A percentile compares a stretch with the other conserved stretches of the same genome.
phyloP scores from a whole-genome alignment of 331 rosid genomes.

The Rhamnella rubrinervis region DNA sequence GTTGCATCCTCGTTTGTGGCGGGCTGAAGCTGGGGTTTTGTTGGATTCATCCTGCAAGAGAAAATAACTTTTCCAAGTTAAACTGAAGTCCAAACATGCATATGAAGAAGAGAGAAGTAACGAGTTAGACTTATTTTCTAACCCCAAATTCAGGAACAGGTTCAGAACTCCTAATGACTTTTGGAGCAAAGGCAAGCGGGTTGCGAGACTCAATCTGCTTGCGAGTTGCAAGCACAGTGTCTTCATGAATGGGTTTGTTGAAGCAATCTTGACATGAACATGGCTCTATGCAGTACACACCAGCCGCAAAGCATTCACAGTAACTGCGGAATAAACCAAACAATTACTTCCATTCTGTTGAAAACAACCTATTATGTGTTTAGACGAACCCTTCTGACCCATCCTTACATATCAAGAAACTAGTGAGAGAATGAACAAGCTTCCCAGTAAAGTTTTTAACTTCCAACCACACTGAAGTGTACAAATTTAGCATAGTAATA shows the following conservation, averaged over 20 bases:
- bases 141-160: slow-evolving; percentile 70
- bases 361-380: neutral
- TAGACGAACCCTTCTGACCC: neutral
- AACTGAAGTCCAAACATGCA: slow-evolving; percentile 5
- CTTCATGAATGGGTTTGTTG: slow-evolving; percentile 80
- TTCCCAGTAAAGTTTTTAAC: too few species aligned
- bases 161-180: slow-evolving; percentile 72
- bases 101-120: neutral
- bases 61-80: slow-evolving; percentile 18
- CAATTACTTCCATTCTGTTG: neutral
- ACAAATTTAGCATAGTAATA: too few species aligned
- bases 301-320: slow-evolving; percentile 93
- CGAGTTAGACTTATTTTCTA: slow-evolving; percentile 19
- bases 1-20: slow-evolving; percentile 88
- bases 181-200: slow-evolving; percentile 97
- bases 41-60: slow-evolving; percentile 68
- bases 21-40: slow-evolving; percentile 83
- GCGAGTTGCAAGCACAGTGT: slow-evolving; percentile 76
- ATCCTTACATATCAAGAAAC: neutral
- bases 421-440: too few species aligned
- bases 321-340: slow-evolving; percentile 46
- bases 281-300: slow-evolving; percentile 82
- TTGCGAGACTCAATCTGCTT: slow-evolving; percentile 88
- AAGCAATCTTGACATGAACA: slow-evolving; percentile 82
- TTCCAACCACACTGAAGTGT: too few species aligned